Base-by-base conservation (phyloP, 2,329 filamentous ascomycete species). In the Harringtonia lauricola region DNA sequence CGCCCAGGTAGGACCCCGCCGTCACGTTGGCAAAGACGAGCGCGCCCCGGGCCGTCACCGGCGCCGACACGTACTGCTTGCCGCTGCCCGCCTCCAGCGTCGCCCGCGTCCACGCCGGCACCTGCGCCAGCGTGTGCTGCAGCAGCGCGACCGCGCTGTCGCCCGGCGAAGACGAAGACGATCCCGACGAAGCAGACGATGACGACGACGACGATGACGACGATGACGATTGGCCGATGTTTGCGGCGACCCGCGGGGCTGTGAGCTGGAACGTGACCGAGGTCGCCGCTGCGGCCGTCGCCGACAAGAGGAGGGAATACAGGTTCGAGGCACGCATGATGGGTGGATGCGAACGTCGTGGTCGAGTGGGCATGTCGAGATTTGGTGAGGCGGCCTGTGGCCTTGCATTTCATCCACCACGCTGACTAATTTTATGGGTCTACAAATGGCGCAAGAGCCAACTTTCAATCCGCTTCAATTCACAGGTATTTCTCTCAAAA, bases 1-100 rank as follows among this genome's bases (percentile, higher is more conserved):
- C 86, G 39, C 84, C 79, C 7, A 96, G 74, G 60, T 95, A 95
- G 46, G 80, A 86, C 1, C 81, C 83, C 1, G 71, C 60, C 6
- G 74, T 72, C 42, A 95, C 71, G 54, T 88, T 80, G 51, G 63
- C 65, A 68, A 95, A 95, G 49, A 78, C 71, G 57, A 95, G 87
- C 21, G 76, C 79, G 60, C 86, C 84, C 53, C 71, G 63, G 34
- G 72, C 66, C 13, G 81, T 79, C 10, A 95, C 66, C 10, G 81
- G 80, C 13, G 84, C 79, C 17, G 69, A 54, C 18, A 65, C 64
- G 39, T 76, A 70, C 39, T 21, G 47, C 18, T 39, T 41, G 26
- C 48, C 48, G 75, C 79, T 31, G 79, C 81, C 57, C 82, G 80
- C 41, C 82, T 82, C 47, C 74, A 75, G 55, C 36, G 77, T 81